These are phyloP conservation scores for Populus alba DNA, from an alignment of 345 rosid species.

Conservation along the genomic window DNA sequence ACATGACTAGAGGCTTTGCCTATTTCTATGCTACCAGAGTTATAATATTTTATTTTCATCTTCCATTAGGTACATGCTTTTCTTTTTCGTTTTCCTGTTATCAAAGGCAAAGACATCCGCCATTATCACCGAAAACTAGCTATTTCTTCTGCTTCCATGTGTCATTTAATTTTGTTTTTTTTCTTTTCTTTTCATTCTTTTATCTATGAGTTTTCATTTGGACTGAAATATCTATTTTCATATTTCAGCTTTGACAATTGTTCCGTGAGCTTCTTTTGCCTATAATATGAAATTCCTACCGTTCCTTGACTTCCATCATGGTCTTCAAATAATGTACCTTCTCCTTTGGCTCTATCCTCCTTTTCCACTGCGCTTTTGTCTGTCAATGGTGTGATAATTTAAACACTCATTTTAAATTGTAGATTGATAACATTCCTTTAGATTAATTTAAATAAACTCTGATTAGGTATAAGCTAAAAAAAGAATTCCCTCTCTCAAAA, in stretches of 20 bases:
- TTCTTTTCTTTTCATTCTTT: neutral
- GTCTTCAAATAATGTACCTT: constrained; percentile 35
- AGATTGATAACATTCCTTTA: neutral
- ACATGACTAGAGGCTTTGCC: neutral
- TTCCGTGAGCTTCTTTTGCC: neutral
- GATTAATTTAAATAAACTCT: constrained; percentile 1
- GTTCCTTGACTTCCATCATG: neutral
- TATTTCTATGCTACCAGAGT: neutral
- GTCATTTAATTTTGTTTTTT: neutral
- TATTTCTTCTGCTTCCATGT: neutral
- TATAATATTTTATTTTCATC: neutral
- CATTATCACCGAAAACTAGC: neutral
- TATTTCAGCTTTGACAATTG: neutral
- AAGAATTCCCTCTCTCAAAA: constrained; percentile 1
- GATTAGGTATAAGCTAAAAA: constrained; percentile 27
- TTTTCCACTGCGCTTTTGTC: constrained; percentile 9
- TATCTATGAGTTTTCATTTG: neutral
- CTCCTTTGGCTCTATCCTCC: constrained; percentile 38
- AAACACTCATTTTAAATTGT: neutral
- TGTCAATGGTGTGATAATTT: neutral
- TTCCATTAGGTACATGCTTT: neutral
- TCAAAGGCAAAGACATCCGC: neutral
- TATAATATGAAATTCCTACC: neutral
- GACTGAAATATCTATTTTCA: neutral
- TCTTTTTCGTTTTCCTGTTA: neutral